Percentiles rank a stretch among this genome's conserved stretches.
These are phyloP conservation scores for Pseudocercospora fijiensis DNA, from an alignment of 2,329 filamentous ascomycete species.

Conservation along the genomic window DNA sequence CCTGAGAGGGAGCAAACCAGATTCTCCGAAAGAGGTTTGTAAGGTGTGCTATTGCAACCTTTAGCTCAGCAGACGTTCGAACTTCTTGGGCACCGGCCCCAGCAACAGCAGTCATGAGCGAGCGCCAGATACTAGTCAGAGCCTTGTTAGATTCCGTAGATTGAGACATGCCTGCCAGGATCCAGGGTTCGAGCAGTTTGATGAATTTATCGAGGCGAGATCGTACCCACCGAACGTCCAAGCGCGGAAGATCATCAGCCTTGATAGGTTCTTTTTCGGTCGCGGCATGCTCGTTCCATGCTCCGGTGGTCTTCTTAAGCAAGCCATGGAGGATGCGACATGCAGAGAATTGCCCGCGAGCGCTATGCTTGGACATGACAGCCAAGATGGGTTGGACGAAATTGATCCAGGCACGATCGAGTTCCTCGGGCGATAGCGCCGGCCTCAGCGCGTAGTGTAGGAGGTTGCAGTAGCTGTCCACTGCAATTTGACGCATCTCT, in stretches of 20 bases:
- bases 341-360: constrained; percentile 59
- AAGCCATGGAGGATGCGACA: constrained; percentile 72
- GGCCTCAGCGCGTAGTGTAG: constrained; percentile 82
- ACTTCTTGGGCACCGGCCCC: constrained; percentile 80
- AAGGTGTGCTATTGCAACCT: constrained; percentile 71
- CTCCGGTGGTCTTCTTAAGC: constrained; percentile 59
- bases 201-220: constrained; percentile 68
- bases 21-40: constrained; percentile 67
- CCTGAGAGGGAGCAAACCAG: constrained; percentile 53
- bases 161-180: constrained; percentile 52
- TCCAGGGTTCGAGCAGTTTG: constrained; percentile 55
- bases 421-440: constrained; percentile 60
- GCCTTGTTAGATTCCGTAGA: constrained; percentile 21
- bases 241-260: constrained; percentile 73
- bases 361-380: constrained; percentile 52
- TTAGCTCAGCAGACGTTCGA: constrained; percentile 80
- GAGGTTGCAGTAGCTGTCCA: constrained; percentile 75
- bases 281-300: constrained; percentile 75
- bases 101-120: constrained; percentile 62
- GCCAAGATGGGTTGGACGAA: constrained; percentile 66
- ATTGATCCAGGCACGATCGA: constrained; percentile 76
- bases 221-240: constrained; percentile 86
- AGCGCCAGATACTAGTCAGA: constrained; percentile 38
- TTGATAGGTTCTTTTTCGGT: constrained; percentile 52
- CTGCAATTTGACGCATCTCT: constrained; percentile 56